Percentiles rank a stretch among this genome's conserved stretches.
Evolutionary conservation across 805 yeast genomes (phyloP).

Genomic region (Saturnispora hagleri): DNA sequence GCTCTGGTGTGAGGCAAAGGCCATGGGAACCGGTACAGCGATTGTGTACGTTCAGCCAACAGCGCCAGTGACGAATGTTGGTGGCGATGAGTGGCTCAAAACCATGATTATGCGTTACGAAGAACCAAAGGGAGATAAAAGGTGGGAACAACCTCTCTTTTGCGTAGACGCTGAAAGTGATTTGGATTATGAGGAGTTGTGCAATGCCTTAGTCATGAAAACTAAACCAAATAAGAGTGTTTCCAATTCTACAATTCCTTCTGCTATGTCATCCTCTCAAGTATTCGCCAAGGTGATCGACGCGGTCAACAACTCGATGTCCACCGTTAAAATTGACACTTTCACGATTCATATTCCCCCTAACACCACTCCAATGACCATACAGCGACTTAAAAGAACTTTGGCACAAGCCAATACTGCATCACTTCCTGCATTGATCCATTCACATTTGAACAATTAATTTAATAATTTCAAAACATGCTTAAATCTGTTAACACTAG

Average conservation of each 20-base stretch:
- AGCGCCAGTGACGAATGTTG: constrained; percentile 30
- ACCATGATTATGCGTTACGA: constrained; percentile 81
- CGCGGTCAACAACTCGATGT: not conserved
- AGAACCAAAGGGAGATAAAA: constrained; percentile 75
- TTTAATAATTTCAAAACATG: not conserved
- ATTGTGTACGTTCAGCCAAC: constrained; percentile 68
- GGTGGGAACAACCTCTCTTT: constrained; percentile 94
- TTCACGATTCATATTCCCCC: constrained; percentile 2
- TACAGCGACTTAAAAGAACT: constrained; percentile 1
- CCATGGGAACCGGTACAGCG: constrained; percentile 70
- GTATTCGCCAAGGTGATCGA: not conserved
- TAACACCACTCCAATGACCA: not conserved
- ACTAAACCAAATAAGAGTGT: constrained; percentile 7
- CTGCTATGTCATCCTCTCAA: not conserved
- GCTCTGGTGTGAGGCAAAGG: constrained; percentile 86
- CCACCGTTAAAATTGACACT: not conserved
- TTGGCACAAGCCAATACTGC: constrained; percentile 1
- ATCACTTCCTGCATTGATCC: constrained; percentile 4
- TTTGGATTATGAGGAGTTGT: constrained; percentile 58
- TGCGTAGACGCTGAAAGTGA: constrained; percentile 52
- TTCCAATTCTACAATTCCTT: constrained; percentile 7
- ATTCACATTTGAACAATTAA: constrained; percentile 1
- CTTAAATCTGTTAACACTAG: not conserved
- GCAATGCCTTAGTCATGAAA: constrained; percentile 29
- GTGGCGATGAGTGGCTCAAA: constrained; percentile 47